Conservation (phyloP, 805 yeast species). For the Candida ovalis region DNA sequence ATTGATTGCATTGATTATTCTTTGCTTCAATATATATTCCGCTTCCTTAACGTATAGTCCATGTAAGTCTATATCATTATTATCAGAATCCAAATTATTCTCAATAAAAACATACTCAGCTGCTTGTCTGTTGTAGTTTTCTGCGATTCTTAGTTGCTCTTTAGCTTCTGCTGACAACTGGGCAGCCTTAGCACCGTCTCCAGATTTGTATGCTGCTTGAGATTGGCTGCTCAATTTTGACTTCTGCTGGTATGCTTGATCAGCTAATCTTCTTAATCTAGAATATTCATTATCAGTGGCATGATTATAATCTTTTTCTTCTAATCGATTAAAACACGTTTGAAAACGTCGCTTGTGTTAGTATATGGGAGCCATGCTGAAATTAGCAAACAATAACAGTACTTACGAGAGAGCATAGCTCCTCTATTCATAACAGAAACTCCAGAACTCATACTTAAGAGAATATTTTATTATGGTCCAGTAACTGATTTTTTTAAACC, state of each 20-base stretch:
- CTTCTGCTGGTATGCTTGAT: slow-evolving; percentile 55
- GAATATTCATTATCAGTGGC: slow-evolving; percentile 65
- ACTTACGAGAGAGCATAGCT: slow-evolving; percentile 23
- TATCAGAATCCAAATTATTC: slow-evolving; percentile 82
- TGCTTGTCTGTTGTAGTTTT: slow-evolving; percentile 69
- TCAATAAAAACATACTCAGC: slow-evolving; percentile 86
- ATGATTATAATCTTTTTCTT: slow-evolving; percentile 60
- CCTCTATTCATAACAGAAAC: slow-evolving; percentile 24
- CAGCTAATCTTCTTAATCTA: slow-evolving; percentile 63
- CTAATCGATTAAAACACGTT: slow-evolving; percentile 2
- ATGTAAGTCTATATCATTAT: slow-evolving; percentile 88
- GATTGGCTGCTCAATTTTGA: slow-evolving; percentile 59
- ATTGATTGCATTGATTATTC: slow-evolving; percentile 64
- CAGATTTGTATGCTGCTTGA: slow-evolving; percentile 70
- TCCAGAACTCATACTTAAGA: slow-evolving; percentile 25
- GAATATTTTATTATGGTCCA: background rate
- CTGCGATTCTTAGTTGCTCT: slow-evolving; percentile 55
- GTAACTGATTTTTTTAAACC: no score
- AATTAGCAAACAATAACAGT: background rate
- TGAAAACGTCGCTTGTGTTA: background rate
- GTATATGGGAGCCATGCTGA: background rate
- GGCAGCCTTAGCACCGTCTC: slow-evolving; percentile 72
- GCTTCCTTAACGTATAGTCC: slow-evolving; percentile 92
- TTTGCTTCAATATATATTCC: slow-evolving; percentile 63
- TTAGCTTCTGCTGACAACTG: slow-evolving; percentile 69